Percentiles rank a stretch among this genome's conserved stretches.
These are phyloP conservation scores for Kitagawia praeruptora DNA, from an alignment of 129 eudicot genomes.

Conservation along the genomic window DNA sequence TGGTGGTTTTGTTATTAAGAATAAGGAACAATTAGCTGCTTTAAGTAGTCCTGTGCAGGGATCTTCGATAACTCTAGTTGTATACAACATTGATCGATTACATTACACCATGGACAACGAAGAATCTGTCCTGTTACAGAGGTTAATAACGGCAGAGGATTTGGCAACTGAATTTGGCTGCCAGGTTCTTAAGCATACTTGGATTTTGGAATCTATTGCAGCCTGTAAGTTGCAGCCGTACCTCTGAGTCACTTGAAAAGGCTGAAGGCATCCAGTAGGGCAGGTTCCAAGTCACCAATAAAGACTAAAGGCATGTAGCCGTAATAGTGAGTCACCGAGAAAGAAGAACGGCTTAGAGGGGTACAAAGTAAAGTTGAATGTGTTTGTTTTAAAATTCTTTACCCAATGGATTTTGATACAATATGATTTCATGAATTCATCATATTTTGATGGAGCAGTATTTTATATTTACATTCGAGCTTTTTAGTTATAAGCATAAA, in stretches of 20 bases:
- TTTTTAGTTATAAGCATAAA: no score
- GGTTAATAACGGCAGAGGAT: background rate
- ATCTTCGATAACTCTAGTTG: background rate
- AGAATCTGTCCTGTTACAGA: background rate
- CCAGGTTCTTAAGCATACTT: background rate
- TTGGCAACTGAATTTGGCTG: slow-evolving; percentile 1
- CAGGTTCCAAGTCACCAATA: no score
- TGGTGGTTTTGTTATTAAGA: background rate
- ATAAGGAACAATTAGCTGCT: background rate
- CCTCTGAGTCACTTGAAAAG: no score
- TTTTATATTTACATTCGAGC: no score
- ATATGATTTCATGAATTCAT: background rate
- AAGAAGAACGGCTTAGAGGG: background rate
- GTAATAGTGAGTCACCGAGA: background rate
- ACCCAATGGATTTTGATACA: background rate
- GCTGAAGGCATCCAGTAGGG: no score
- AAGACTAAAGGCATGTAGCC: no score
- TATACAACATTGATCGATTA: background rate
- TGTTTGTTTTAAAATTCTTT: background rate
- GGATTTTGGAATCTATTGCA: slow-evolving; percentile 8
- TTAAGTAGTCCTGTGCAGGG: background rate
- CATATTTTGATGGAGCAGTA: background rate
- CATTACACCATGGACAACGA: background rate
- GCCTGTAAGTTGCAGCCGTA: background rate
- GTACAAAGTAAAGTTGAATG: background rate